Evolutionary conservation across 179 eudicot species (phyloP), one percentile per base, ranked within the genome.

Genomic region (Pouteria campechiana): DNA sequence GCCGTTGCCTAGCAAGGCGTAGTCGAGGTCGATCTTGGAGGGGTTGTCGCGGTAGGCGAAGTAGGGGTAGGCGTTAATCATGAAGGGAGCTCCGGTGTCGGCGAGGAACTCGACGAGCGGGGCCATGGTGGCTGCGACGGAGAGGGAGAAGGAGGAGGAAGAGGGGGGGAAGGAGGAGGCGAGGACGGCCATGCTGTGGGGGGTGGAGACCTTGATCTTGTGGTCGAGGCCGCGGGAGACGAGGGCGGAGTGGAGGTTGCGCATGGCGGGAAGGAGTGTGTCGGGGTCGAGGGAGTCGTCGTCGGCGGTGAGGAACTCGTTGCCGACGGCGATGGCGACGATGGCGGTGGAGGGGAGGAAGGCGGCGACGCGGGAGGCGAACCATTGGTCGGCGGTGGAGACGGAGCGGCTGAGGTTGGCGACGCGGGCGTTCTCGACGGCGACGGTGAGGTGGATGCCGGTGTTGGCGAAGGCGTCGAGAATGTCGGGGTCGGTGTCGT

Each of bases 131-230:
- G 69, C 57, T 38, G 64, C 36, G 23, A 60, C 41, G 10, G 49
- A 58, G 17, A 43, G 30, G 11, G 68, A 55, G 18, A 73, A 68
- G 0, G 69, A 49, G 52, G 71, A 58, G 6, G 64, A 28, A 0
- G 79, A 73, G 5, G 79, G 79, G 3, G 79, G 79, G 27, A 68
- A 73, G 1, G 72, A 68, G 30, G 65, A 48, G 25, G 64, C 68
- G 1, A 73, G 55, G 30, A 65, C 65, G 0, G 70, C 79, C 75
- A 73, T 73, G 20, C 68, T 62, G 10, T 64, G 62, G 3, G 79
- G 79, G 2, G 79, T 69, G 1, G 65, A 41, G 36, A 73, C 62
- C 37, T 73, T 73, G 31, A 73, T 65, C 25, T 73, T 73, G 1
- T 63, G 72, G 52, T 63, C 66, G 4, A 73, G 31, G 0, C 63